phyloP scores from a whole-genome alignment of 495 filamentous ascomycete species.

The Penicillium ochrochloron region DNA sequence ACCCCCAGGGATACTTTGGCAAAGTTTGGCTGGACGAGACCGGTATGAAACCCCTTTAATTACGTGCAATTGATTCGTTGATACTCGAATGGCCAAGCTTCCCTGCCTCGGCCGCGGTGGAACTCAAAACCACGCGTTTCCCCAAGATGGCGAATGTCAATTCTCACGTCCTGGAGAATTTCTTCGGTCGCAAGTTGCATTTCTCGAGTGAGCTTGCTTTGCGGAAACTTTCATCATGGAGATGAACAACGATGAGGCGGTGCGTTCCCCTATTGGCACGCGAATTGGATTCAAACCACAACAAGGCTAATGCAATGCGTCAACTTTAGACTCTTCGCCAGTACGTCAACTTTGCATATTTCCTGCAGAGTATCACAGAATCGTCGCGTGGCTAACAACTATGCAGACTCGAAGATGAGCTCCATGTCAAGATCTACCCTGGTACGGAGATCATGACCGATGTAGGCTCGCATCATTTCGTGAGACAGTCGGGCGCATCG shows the following conservation, averaged over 20 bases:
- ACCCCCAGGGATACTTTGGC: background rate
- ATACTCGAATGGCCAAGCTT: background rate
- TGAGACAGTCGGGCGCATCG: conserved; percentile 49
- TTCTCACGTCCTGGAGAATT: background rate
- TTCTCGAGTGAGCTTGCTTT: background rate
- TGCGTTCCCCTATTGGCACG: conserved; percentile 17
- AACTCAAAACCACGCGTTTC: conserved; percentile 5
- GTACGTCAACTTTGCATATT: conserved; percentile 17
- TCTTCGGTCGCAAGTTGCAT: background rate
- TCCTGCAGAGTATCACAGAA: background rate
- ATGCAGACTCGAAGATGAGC: conserved; percentile 47
- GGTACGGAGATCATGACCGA: conserved; percentile 68
- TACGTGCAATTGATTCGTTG: conserved; percentile 7
- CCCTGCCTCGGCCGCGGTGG: conserved; percentile 8
- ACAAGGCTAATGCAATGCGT: conserved; percentile 10
- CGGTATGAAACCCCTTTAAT: conserved; percentile 11
- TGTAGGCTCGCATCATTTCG: conserved; percentile 64
- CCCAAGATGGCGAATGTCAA: background rate
- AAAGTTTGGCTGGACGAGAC: conserved; percentile 2
- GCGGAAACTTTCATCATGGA: conserved; percentile 37
- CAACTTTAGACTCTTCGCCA: conserved; percentile 35
- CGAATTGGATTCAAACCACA: background rate
- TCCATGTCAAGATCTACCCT: conserved; percentile 60
- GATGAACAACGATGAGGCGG: conserved; percentile 47
- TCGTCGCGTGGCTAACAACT: conserved; percentile 8